A percentile compares a stretch with the other conserved stretches of the same genome.
Evolutionary conservation across 805 yeast species (phyloP).

Genomic region (Isabelozyma gotoi): DNA sequence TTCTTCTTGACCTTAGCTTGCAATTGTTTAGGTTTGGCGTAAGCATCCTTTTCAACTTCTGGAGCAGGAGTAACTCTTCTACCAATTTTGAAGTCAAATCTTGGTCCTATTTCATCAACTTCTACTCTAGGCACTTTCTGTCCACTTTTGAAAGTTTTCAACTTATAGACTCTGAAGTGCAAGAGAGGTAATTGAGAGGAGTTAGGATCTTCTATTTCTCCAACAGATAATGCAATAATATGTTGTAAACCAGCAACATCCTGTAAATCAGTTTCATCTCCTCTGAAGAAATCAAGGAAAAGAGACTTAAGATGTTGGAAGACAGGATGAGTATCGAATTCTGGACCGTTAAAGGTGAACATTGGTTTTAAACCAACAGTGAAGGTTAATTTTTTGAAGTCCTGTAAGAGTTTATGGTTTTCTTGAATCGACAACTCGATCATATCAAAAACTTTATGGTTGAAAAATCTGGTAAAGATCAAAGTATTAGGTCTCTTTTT

Average conservation of each 20-base stretch:
- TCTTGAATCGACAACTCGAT: constrained; percentile 76
- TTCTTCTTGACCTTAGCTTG: constrained; percentile 86
- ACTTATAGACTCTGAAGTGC: constrained; percentile 85
- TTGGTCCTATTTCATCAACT: constrained; percentile 92
- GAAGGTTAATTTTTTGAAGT: constrained; percentile 79
- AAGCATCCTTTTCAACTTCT: constrained; percentile 89
- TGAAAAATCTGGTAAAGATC: constrained; percentile 86
- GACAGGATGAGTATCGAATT: constrained; percentile 85
- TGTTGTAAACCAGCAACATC: constrained; percentile 96
- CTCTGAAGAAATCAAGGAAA: constrained; percentile 88
- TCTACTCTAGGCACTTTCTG: constrained; percentile 94
- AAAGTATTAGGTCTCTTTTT: constrained; percentile 93
- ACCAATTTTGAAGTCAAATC: constrained; percentile 90
- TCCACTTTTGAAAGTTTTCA: constrained; percentile 77
- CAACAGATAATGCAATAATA: constrained; percentile 76
- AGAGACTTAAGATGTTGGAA: constrained; percentile 83
- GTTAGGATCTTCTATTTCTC: constrained; percentile 73
- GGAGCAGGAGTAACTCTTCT: constrained; percentile 79
- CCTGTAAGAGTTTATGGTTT: constrained; percentile 66
- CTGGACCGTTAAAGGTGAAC: constrained; percentile 90
- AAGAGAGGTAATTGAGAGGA: constrained; percentile 74
- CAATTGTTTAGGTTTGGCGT: constrained; percentile 75
- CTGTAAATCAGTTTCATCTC: constrained; percentile 73
- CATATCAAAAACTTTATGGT: constrained; percentile 90
- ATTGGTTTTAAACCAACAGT: constrained; percentile 90